Evolutionary conservation across 805 yeast species (phyloP), one percentile per base, ranked within the genome.

Genomic region (Wickerhamiella allomyrinae): DNA sequence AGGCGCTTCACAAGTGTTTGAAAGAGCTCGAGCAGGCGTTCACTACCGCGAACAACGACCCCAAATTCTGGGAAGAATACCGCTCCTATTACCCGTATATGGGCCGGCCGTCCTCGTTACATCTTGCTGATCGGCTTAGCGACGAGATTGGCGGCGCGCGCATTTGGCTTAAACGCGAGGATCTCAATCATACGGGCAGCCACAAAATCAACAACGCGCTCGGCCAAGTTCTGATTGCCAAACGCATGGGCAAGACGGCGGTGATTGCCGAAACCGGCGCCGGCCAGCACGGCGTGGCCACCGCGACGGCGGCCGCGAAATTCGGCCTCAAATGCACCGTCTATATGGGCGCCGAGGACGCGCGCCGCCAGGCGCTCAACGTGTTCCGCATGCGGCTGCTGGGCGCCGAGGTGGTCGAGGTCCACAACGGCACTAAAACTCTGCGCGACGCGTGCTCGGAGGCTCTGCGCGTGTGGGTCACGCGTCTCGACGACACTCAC

Each of bases 291-390:
- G 72, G 72, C 42, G 73, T 67, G 21, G 72, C 73, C 22, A 66
- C 72, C 20, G 72, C 72, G n/a, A 67, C 71, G 20, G 68, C 62
- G 3, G 68, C 69, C 20, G 72, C 72, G 34, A 67, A 67, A 49
- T 66, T 91, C 54, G 98, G 98, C 41, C 62, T 91, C 63, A 74
- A 81, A 59, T 91, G 98, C 69, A 84, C 84, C 13, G 94, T 91
- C 27, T 89, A 75, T 58, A 91, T 91, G 99, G 99, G 99, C 49
- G 97, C 97, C 36, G 98, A 91, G 66, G 99, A 91, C 67, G 95
- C 84, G 35, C 80, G 95, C 62, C 83, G 99, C 65, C 99, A 91
- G 71, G 96, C 99, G 11, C 70, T 91, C 51, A 91, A 91, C 57
- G 99, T 91, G 31, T 91, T 91, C 72, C 77, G 99, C 69, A 91